Evolutionary conservation across 1,284 basidiomycete species (phyloP), one percentile per base, ranked within the genome.

Genomic region (Inonotus hispidus): DNA sequence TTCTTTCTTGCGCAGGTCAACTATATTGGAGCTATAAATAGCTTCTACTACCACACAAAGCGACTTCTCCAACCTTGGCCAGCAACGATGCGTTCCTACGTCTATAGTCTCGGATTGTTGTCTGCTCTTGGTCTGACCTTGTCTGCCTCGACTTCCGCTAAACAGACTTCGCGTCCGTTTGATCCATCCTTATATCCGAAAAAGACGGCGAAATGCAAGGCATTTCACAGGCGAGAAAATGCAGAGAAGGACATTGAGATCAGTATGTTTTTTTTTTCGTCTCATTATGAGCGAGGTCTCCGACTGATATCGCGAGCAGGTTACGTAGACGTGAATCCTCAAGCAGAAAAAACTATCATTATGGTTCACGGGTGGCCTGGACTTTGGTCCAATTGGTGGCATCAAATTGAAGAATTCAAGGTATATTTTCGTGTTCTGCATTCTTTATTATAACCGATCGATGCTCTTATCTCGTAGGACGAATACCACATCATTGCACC

Each of bases 321-420:
- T 4, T 88, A 88, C 69, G 79, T 84, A 19, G 80, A 89, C 47
- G 68, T 87, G 54, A 88, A 88, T 64, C 77, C 81, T 6, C 63
- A 63, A 1, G 80, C 80, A 3, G 68, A 77, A 37, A 72, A 71
- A 13, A 80, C 83, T 0, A 70, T 89, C 5, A 43, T 90, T 25
- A 78, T 90, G 76, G 82, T 88, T 0, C 88, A 90, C 66, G 88
- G 87, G 1, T 90, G 87, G 87, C 88, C 87, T 1, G 79, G 83
- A 66, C 70, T 88, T 6, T 90, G 87, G 88, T 83, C 81, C 58
- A 81, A 80, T 23, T 90, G 87, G 88, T 77, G 81, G 25, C 79
- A 78, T 47, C 87, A 90, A 67, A 87, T 90, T 13, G 71, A 81
- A 57, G 79, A 82, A 63, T 84, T 89, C 69, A 70, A 82, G 73